Evolutionary conservation across 1,139 yeast genomes (phyloP).

Genomic region (Diutina scorzettiae): DNA sequence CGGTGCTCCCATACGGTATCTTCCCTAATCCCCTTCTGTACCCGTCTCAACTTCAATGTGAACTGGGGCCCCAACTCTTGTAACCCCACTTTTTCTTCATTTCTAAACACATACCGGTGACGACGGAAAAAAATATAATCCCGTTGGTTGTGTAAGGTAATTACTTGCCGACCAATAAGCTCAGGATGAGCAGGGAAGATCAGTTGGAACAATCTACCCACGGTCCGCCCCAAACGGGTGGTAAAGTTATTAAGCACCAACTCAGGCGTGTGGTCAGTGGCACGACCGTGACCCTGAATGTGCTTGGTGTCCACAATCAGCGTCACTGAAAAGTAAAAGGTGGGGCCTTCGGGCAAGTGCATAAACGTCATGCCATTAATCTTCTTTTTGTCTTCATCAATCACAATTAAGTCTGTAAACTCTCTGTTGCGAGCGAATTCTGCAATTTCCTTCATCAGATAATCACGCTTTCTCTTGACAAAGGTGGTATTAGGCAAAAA

Average conservation of each 20-base stretch:
- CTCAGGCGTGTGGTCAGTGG: constrained; percentile 88
- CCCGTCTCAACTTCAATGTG: constrained; percentile 73
- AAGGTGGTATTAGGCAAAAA: constrained; percentile 78
- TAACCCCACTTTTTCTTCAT: constrained; percentile 85
- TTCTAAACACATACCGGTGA: constrained; percentile 80
- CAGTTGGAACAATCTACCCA: constrained; percentile 83
- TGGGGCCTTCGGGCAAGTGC: constrained; percentile 90
- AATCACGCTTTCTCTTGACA: constrained; percentile 77
- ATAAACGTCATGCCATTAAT: constrained; percentile 89
- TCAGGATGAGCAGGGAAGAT: constrained; percentile 90
- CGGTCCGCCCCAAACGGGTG: constrained; percentile 85
- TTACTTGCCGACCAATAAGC: constrained; percentile 88
- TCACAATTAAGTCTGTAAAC: constrained; percentile 75
- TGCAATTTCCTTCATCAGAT: constrained; percentile 76
- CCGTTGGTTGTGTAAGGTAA: constrained; percentile 90
- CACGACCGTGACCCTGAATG: constrained; percentile 79
- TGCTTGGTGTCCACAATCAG: constrained; percentile 66
- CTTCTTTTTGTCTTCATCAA: constrained; percentile 86
- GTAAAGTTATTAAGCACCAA: constrained; percentile 82
- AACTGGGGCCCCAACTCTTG: constrained; percentile 97
- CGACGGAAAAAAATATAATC: constrained; percentile 91
- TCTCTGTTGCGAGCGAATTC: constrained; percentile 70
- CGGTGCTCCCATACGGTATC: constrained; percentile 95
- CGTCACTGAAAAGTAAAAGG: constrained; percentile 81
- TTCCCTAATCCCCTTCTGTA: constrained; percentile 84